Percentiles rank a stretch among this genome's conserved stretches.
These are phyloP conservation scores for Krasilnikovozyma curviuscula DNA, from an alignment of 768 basidiomycete species.

Conservation along the genomic window DNA sequence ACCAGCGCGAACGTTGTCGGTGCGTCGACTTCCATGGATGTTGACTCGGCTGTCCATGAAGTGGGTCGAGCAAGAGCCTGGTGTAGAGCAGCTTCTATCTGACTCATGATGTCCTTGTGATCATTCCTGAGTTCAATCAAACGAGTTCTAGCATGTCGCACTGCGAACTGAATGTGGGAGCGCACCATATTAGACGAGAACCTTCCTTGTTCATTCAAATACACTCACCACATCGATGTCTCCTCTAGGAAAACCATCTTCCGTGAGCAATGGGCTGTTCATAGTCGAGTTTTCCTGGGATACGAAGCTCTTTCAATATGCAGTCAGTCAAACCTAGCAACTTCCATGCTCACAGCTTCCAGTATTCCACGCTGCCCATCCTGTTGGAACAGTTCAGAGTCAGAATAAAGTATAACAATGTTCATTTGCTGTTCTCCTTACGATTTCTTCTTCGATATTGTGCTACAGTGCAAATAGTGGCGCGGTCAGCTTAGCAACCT, in stretches of 20 bases:
- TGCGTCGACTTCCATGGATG: constrained; percentile 1
- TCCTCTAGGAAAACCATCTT: constrained; percentile 11
- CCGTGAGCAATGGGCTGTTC: constrained; percentile 10
- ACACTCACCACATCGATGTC: constrained; percentile 8
- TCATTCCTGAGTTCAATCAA: constrained; percentile 11
- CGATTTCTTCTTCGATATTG: too few relatives aligned
- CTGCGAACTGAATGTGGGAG: not conserved
- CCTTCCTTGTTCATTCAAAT: not conserved
- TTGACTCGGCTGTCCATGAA: not conserved
- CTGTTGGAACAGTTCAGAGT: not conserved
- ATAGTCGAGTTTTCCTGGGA: constrained; percentile 10
- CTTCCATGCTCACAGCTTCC: constrained; percentile 3
- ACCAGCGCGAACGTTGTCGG: constrained; percentile 7
- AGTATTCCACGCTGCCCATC: constrained; percentile 10
- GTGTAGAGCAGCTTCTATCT: constrained; percentile 7
- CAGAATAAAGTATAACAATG: too few relatives aligned
- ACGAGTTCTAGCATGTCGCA: constrained; percentile 6
- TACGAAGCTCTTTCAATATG: not conserved
- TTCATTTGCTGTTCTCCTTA: too few relatives aligned
- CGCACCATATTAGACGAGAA: not conserved
- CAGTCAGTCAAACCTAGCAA: not conserved
- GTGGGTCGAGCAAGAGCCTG: constrained; percentile 3
- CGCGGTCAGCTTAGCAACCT: too few relatives aligned
- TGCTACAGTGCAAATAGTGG: too few relatives aligned
- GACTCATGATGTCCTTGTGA: constrained; percentile 4